A percentile compares a stretch with the other conserved stretches of the same genome.
phyloP scores from a whole-genome alignment of 768 basidiomycete species.

The Austroboletus eburneus region DNA sequence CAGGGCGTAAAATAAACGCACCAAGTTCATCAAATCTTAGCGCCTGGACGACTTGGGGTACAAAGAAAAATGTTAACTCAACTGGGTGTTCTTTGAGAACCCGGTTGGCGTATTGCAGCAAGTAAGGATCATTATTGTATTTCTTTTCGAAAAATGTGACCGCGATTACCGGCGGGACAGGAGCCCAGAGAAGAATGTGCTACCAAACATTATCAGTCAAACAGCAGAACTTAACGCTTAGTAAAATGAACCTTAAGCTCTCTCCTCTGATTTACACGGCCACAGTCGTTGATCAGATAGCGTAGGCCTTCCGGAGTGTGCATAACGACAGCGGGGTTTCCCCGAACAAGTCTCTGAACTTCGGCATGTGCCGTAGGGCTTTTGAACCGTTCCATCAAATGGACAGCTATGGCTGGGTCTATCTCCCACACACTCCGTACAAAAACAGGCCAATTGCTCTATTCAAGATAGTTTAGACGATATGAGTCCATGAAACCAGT shows the following conservation, averaged over 20 bases:
- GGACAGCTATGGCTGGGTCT: conserved; percentile 77
- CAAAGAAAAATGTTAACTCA: conserved; percentile 95
- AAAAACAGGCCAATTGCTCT: conserved; percentile 65
- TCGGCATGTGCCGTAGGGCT: conserved; percentile 60
- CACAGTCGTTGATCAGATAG: conserved; percentile 70
- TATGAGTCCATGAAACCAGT: not conserved
- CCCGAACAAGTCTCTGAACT: conserved; percentile 68
- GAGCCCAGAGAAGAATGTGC: conserved; percentile 86
- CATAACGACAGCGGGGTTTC: conserved; percentile 64
- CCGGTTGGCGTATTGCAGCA: conserved; percentile 95
- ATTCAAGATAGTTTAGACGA: conserved; percentile 4
- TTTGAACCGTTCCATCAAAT: conserved; percentile 89
- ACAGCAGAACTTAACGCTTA: not conserved
- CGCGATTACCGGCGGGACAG: conserved; percentile 80
- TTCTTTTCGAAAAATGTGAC: conserved; percentile 81
- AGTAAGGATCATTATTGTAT: conserved; percentile 76
- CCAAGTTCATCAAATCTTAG: conserved; percentile 87
- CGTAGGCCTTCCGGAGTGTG: conserved; percentile 77
- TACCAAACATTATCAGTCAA: conserved; percentile 30
- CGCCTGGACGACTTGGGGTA: conserved; percentile 97
- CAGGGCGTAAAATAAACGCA: conserved; percentile 30
- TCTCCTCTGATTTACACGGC: conserved; percentile 52
- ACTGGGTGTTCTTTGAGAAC: conserved; percentile 94
- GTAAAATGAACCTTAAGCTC: conserved; percentile 65
- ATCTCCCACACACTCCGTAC: conserved; percentile 77